Conservation (phyloP, 306 rosid genomes). For the Hippophae rhamnoides region DNA sequence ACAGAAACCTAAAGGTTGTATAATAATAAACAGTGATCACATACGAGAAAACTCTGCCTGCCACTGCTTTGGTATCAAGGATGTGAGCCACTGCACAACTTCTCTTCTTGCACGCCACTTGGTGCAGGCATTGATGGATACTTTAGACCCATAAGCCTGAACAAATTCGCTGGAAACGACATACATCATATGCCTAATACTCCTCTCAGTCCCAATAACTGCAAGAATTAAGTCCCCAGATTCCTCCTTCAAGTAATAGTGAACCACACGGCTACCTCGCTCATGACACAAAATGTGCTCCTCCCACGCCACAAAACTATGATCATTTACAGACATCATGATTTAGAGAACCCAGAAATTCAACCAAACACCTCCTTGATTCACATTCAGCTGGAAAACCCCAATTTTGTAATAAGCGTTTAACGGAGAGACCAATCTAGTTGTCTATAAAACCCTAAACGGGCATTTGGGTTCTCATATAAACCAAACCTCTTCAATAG, state of each 20-base stretch:
- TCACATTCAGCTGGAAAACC: conserved; percentile 21
- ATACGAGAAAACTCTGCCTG: conserved; percentile 22
- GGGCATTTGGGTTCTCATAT: conserved; percentile 6
- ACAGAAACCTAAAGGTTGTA: background rate
- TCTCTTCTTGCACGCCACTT: conserved; percentile 78
- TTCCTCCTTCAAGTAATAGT: conserved; percentile 52
- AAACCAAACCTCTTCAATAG: conserved; percentile 8
- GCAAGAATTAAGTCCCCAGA: conserved; percentile 50
- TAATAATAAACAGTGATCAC: conserved; percentile 12
- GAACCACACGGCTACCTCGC: conserved; percentile 68
- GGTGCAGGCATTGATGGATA: conserved; percentile 28
- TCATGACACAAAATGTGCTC: conserved; percentile 62
- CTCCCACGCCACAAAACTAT: conserved; percentile 67
- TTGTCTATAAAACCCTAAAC: conserved; percentile 8
- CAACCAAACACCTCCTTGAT: conserved; percentile 1
- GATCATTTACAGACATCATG: conserved; percentile 30
- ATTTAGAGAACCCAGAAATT: background rate
- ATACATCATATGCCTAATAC: conserved; percentile 80
- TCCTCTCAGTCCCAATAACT: conserved; percentile 81
- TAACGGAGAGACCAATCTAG: conserved; percentile 19
- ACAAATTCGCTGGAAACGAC: conserved; percentile 53
- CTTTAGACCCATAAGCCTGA: conserved; percentile 33
- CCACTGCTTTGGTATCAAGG: conserved; percentile 35
- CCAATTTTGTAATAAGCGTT: conserved; percentile 10
- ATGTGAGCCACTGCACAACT: conserved; percentile 69